Evolutionary conservation across 2,329 filamentous ascomycete genomes (phyloP).

Genomic region (Penicillium sp.): DNA sequence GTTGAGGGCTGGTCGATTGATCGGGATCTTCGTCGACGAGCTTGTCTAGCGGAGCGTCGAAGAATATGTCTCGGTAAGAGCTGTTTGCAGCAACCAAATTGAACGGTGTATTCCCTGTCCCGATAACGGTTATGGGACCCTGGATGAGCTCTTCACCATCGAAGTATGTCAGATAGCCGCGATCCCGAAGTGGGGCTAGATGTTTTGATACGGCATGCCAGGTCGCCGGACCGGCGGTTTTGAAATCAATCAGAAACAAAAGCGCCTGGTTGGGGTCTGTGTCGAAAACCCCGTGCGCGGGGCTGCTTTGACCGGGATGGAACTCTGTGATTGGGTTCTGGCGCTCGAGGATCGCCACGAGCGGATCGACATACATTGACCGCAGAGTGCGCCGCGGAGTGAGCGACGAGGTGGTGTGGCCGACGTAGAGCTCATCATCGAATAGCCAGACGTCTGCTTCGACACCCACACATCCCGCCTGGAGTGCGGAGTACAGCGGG

Average conservation of each 20-base stretch:
- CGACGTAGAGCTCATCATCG: slow-evolving; percentile 56
- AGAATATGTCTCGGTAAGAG: slow-evolving; percentile 58
- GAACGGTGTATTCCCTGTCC: slow-evolving; percentile 56
- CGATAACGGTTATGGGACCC: slow-evolving; percentile 56
- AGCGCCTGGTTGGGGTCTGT: slow-evolving; percentile 51
- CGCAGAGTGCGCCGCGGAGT: slow-evolving; percentile 51
- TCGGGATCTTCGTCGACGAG: slow-evolving; percentile 27
- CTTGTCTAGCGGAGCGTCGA: slow-evolving; percentile 54
- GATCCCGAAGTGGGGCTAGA: slow-evolving; percentile 51
- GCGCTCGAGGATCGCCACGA: slow-evolving; percentile 51
- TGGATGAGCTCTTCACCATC: slow-evolving; percentile 46
- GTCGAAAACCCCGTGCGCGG: slow-evolving; percentile 54
- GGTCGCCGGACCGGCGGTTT: slow-evolving; percentile 41
- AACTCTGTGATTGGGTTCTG: slow-evolving; percentile 51
- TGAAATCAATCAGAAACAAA: slow-evolving; percentile 57
- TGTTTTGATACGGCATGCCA: slow-evolving; percentile 44
- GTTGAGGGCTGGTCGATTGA: neutral
- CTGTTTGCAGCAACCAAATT: slow-evolving; percentile 49
- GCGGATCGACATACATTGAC: slow-evolving; percentile 56
- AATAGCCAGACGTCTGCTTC: slow-evolving; percentile 62
- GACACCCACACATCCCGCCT: slow-evolving; percentile 57
- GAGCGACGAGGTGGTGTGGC: slow-evolving; percentile 53
- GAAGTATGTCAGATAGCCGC: slow-evolving; percentile 54
- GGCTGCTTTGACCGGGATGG: slow-evolving; percentile 27
- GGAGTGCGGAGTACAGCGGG: slow-evolving; percentile 58